Conservation (phyloP, 1,139 yeast genomes). For the Pichia sp. region DNA sequence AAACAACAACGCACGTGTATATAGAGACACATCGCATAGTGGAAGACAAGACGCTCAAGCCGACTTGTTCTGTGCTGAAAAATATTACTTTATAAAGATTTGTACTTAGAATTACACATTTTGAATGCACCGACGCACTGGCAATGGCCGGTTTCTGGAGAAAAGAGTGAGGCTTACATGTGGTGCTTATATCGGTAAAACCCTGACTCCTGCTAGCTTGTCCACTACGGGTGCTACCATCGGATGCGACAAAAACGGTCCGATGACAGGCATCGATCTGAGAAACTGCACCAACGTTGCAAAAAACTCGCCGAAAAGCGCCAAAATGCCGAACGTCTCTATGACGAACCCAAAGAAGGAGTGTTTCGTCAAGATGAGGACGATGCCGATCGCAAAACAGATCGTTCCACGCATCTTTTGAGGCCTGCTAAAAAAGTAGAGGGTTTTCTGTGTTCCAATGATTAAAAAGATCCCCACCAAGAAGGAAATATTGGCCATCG, state of each 20-base stretch:
- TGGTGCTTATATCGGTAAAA: constrained; percentile 46
- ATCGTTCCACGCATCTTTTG: constrained; percentile 81
- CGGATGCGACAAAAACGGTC: constrained; percentile 81
- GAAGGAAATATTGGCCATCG: constrained; percentile 82
- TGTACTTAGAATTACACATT: background rate
- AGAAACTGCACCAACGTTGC: constrained; percentile 85
- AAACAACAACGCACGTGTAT: background rate
- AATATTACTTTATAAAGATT: background rate
- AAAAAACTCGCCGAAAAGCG: constrained; percentile 57
- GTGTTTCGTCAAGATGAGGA: constrained; percentile 68
- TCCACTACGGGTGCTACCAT: constrained; percentile 73
- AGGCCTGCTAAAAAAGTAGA: constrained; percentile 81
- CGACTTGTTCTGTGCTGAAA: background rate
- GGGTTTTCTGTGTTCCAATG: constrained; percentile 83
- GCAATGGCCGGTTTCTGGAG: background rate
- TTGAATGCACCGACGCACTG: background rate
- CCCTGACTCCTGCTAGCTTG: constrained; percentile 57
- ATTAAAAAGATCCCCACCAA: constrained; percentile 77
- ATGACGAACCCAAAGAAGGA: constrained; percentile 81
- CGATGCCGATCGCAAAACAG: constrained; percentile 70
- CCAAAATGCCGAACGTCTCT: constrained; percentile 83
- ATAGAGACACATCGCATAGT: background rate
- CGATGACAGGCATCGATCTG: constrained; percentile 82
- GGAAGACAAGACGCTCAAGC: background rate
- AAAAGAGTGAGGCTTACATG: constrained; percentile 24